Percentiles rank a stretch among this genome's conserved stretches.
These are phyloP conservation scores for Coniochaeta sp. DNA, from an alignment of 2,329 filamentous ascomycete species.

Conservation along the genomic window DNA sequence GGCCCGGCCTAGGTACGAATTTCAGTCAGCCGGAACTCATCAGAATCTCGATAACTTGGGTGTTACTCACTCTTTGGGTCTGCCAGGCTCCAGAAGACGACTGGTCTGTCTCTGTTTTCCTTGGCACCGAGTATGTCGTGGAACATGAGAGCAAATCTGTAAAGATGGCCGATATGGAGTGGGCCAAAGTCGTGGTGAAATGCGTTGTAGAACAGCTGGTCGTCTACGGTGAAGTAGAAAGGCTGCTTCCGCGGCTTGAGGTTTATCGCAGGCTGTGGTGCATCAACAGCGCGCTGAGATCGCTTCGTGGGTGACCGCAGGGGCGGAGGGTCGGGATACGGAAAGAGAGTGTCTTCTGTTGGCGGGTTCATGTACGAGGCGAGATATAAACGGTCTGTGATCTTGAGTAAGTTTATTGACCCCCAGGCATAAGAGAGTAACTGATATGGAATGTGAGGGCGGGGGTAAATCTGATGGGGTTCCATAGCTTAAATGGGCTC, in stretches of 20 bases:
- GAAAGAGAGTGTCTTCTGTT: conserved; percentile 75
- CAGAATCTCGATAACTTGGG: background rate
- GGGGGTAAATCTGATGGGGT: background rate
- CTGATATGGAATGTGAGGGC: conserved; percentile 6
- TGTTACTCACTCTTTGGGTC: conserved; percentile 73
- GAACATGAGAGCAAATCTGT: conserved; percentile 91
- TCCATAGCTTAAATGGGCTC: background rate
- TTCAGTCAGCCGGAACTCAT: conserved; percentile 14
- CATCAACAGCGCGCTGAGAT: conserved; percentile 57
- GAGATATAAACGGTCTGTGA: conserved; percentile 83
- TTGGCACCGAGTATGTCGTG: conserved; percentile 91
- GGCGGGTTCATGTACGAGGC: conserved; percentile 84
- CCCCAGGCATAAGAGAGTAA: conserved; percentile 14
- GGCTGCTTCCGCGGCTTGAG: conserved; percentile 55
- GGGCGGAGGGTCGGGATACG: conserved; percentile 56
- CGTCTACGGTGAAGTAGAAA: conserved; percentile 93
- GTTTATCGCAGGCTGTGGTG: conserved; percentile 35
- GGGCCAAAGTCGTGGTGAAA: conserved; percentile 99
- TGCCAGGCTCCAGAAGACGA: conserved; percentile 93
- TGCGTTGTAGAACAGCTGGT: conserved; percentile 89
- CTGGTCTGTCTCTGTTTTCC: conserved; percentile 79
- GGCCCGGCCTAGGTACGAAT: conserved; percentile 60
- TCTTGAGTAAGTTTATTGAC: conserved; percentile 29
- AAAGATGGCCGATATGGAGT: conserved; percentile 92
- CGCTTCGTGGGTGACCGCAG: conserved; percentile 68